Evolutionary conservation across 2,329 filamentous ascomycete genomes (phyloP).

Genomic region (Xylariaceae sp.): DNA sequence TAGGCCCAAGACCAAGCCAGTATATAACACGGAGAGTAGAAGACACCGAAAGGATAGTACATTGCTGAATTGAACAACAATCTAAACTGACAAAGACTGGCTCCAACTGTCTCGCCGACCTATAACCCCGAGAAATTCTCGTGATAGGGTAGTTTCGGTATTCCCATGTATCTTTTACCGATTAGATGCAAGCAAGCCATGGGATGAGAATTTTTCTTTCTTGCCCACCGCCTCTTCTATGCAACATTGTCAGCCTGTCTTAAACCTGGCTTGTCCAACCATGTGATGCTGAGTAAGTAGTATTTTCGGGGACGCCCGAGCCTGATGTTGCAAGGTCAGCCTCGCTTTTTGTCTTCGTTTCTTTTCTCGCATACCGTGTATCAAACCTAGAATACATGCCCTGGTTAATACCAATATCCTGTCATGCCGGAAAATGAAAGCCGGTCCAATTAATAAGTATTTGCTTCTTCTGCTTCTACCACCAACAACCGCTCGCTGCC

Average conservation of each 20-base stretch:
- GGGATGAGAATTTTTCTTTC: not conserved
- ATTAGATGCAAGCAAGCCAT: constrained; percentile 12
- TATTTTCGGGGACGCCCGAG: constrained; percentile 29
- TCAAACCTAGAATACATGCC: not conserved
- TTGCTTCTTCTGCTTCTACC: not conserved
- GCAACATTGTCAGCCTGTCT: constrained; percentile 12
- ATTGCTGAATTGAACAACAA: no score
- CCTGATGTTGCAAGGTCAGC: constrained; percentile 26
- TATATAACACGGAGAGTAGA: no score
- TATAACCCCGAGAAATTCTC: no score
- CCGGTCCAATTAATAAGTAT: not conserved
- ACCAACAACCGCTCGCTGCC: not conserved
- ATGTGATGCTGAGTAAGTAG: constrained; percentile 22
- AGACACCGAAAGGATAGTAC: no score
- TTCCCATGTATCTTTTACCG: not conserved
- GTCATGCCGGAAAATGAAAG: not conserved
- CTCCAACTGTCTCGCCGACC: no score
- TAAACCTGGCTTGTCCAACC: constrained; percentile 1
- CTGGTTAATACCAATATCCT: not conserved
- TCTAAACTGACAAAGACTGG: no score
- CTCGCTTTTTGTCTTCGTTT: constrained; percentile 10
- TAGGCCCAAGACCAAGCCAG: no score
- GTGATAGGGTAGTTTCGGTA: constrained; percentile 3
- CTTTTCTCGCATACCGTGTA: not conserved
- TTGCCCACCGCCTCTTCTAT: constrained; percentile 24